Base-by-base conservation (phyloP, 1,284 basidiomycete species). In the Cerioporus squamosus region DNA sequence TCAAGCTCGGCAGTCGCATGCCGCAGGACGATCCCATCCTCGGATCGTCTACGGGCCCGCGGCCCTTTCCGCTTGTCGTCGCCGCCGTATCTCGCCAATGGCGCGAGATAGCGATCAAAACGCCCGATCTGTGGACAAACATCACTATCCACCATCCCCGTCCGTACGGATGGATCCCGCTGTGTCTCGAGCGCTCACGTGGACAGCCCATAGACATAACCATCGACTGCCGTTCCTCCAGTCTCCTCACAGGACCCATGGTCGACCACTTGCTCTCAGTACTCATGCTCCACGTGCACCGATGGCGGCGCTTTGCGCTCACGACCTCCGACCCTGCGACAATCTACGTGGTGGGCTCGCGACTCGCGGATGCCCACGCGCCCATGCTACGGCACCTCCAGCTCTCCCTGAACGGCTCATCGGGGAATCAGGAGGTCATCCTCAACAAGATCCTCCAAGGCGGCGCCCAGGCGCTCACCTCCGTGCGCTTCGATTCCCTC, bases 31-130 rank as follows among this genome's bases (percentile, higher is more conserved):
- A 61, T 20, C 63, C 57, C 24, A 59, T 64, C 47, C 59, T 57
- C n/a, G 63, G 60, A 12, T 55, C 58, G 17, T 51, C 47, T 10
- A 29, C 26, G 26, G 26, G 26, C 26, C 60, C 60, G 1, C 53
- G 63, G 8, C 68, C 69, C 1, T 66, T 69, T 26, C 66, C 66
- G 14, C 63, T 72, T 55, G 61, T 69, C 17, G 51, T 70, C 18
- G 59, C 67, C 9, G 65, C 64, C 23, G 69, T 72, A 23, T 72
- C 63, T n/a, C 64, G 63, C 38, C 65, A 65, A 40, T 72, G 70
- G 69, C 66, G 69, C 9, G 60, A 64, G 17, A 61, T 72, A n/a
- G 68, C 68, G 3, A 44, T 66, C n/a, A 60, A 49, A 18, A 67
- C 66, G 2, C 65, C 68, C 17, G 62, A 64, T 36, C 59, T 72